Conservation (phyloP, 2,329 filamentous ascomycete species). For the Aspergillus sp. region DNA sequence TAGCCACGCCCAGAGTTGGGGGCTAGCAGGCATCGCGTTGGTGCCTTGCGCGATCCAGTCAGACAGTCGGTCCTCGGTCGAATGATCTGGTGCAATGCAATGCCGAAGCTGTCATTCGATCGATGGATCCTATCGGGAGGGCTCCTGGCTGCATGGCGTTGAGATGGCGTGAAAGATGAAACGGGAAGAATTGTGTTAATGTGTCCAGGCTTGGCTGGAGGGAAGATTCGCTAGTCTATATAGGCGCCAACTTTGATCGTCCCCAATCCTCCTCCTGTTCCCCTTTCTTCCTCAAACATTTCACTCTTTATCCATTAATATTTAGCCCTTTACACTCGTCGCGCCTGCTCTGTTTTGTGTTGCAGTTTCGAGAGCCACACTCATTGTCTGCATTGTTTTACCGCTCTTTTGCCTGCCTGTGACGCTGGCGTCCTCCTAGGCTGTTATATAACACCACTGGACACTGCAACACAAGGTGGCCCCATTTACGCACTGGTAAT, state of each 20-base stretch:
- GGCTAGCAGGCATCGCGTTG: not conserved
- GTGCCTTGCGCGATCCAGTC: not conserved
- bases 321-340: not conserved
- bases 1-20: not conserved
- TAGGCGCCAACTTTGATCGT: not conserved
- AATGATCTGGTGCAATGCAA: not conserved
- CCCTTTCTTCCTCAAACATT: not conserved
- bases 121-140: conserved; percentile 6
- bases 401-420: not conserved
- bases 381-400: not conserved
- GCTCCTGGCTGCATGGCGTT: conserved; percentile 4
- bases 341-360: not conserved
- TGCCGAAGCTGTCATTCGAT: not conserved
- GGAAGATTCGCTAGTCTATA: not conserved
- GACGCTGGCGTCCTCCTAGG: not conserved
- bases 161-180: conserved; percentile 10
- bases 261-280: not conserved
- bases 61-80: not conserved
- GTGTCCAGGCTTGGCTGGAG: not conserved
- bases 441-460: not conserved
- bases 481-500: not conserved
- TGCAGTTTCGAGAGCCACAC: not conserved
- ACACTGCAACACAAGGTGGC: not conserved
- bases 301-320: not conserved
- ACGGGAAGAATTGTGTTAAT: not conserved